Percentiles rank a stretch among this genome's conserved stretches.
phyloP scores from a whole-genome alignment of 129 eudicot genomes.

The Glebionis coronaria region DNA sequence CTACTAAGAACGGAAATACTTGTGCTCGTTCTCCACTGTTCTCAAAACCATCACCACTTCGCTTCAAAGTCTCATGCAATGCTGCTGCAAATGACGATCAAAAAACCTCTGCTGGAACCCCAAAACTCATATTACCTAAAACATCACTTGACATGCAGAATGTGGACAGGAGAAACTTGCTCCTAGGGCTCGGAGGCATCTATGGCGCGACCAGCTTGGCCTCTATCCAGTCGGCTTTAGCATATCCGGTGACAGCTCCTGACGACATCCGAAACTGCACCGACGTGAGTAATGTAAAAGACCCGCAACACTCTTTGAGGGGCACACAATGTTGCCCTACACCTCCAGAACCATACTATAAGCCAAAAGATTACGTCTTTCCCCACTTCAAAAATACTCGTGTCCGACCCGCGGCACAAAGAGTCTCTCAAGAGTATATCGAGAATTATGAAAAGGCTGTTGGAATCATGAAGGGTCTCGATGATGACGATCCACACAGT shows the following conservation, averaged over 20 bases:
- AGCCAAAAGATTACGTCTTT: not conserved
- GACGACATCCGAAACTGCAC: too few species aligned
- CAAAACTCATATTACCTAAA: slow-evolving; percentile 2
- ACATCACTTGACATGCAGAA: not conserved
- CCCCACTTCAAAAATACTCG: not conserved
- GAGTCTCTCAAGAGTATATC: not conserved
- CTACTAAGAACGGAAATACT: not conserved
- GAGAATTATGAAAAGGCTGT: slow-evolving; percentile 14
- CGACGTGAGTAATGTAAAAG: too few species aligned
- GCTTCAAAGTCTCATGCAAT: slow-evolving; percentile 11
- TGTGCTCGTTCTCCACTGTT: not conserved
- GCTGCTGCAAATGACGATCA: not conserved
- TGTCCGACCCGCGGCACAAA: not conserved
- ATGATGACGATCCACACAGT: slow-evolving; percentile 39
- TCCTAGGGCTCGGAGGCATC: slow-evolving; percentile 16
- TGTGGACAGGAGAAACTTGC: slow-evolving; percentile 16
- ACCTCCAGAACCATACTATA: not conserved
- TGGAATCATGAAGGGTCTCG: slow-evolving; percentile 38
- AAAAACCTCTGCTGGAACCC: not conserved
- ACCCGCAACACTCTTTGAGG: not conserved
- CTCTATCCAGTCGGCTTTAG: not conserved
- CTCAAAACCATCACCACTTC: not conserved
- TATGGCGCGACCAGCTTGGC: slow-evolving; percentile 13
- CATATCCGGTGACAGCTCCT: not conserved
- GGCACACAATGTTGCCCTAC: not conserved